Base-by-base conservation (phyloP, 2,329 filamentous ascomycete species). In the Cytospora paraplurivora region DNA sequence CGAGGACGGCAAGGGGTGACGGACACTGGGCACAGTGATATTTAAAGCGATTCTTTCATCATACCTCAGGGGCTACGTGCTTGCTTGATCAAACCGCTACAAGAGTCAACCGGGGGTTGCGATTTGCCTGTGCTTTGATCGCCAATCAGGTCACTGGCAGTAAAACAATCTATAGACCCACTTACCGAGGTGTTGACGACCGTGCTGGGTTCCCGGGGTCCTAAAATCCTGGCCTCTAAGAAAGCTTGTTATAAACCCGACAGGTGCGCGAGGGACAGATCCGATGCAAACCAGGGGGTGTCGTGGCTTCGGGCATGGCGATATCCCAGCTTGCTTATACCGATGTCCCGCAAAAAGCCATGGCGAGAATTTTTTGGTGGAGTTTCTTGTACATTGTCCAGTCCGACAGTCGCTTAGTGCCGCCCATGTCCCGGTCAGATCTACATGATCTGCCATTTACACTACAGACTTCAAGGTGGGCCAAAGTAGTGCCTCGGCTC, bases 101-200 rank as follows among this genome's bases (percentile, higher is more conserved):
- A n/a, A 47, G 11, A 27, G 27, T 27, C 27, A 27, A 19, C 15
- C 41, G 41, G 17, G 41, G 17, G n/a, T 4, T 8, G 44, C 44
- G 17, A 19, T 47, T 17, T 47, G 41, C 41, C 19, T 11, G 41
- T 47, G n/a, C n/a, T 19, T 5, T 4, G 44, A 10, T 19, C 44
- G 44, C 44, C 44, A 47, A 10, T 4, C 19, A 12, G 21, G 19
- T 21, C 19, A 49, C 15, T 32, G 38, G 38, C 37, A 55, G 53
- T 47, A 55, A 55, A 35, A 53, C 27, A 44, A 50, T 13, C 32
- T 12, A 33, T 6, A 56, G 38, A 35, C 34, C 63, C 63, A 65
- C 63, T 65, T 65, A 55, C 63, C 63, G 59, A 62, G 63, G 63
- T 44, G 63, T 21, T 27, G 17, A 50, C 10, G 51, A 27, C n/a